Percentiles rank a stretch among this genome's conserved stretches.
Evolutionary conservation across 2,329 filamentous ascomycete genomes (phyloP).

Genomic region (Arthroderma sp.): DNA sequence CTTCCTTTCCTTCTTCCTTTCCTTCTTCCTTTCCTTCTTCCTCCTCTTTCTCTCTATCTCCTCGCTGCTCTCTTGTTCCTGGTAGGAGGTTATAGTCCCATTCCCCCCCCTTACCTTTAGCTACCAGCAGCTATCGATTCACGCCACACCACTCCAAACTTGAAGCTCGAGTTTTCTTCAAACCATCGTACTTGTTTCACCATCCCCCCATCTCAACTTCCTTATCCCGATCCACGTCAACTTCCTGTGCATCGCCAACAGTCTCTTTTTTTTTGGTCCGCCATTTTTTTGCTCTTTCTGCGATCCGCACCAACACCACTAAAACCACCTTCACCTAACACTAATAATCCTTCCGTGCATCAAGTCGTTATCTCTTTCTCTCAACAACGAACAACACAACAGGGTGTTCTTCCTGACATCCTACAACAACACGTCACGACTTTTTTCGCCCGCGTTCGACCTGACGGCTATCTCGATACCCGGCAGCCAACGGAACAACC

Average conservation of each 20-base stretch:
- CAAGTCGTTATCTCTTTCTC: background rate
- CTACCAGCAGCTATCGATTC: slow-evolving; percentile 18
- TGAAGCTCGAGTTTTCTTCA: slow-evolving; percentile 4
- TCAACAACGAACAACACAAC: background rate
- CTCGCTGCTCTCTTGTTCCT: slow-evolving; percentile 16
- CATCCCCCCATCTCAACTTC: slow-evolving; percentile 8
- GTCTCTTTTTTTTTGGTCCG: slow-evolving; percentile 8
- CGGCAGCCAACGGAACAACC: background rate
- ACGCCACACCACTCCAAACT: slow-evolving; percentile 9
- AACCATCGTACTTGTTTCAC: slow-evolving; percentile 6
- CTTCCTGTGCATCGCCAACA: slow-evolving; percentile 3
- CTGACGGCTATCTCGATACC: background rate
- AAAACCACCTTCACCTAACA: slow-evolving; percentile 1
- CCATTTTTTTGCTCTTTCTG: slow-evolving; percentile 16
- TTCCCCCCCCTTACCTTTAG: slow-evolving; percentile 10
- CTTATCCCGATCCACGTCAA: background rate
- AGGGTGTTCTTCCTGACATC: background rate
- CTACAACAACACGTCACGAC: background rate
- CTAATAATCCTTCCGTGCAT: background rate
- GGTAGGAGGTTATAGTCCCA: slow-evolving; percentile 8
- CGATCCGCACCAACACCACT: slow-evolving; percentile 8
- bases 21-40: slow-evolving; percentile 12
- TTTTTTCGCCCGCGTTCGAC: background rate
- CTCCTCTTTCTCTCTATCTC: slow-evolving; percentile 17
- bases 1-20: slow-evolving; percentile 13